phyloP scores from a whole-genome alignment of 108 stramenopile genomes.

The Nitzschia palea region DNA sequence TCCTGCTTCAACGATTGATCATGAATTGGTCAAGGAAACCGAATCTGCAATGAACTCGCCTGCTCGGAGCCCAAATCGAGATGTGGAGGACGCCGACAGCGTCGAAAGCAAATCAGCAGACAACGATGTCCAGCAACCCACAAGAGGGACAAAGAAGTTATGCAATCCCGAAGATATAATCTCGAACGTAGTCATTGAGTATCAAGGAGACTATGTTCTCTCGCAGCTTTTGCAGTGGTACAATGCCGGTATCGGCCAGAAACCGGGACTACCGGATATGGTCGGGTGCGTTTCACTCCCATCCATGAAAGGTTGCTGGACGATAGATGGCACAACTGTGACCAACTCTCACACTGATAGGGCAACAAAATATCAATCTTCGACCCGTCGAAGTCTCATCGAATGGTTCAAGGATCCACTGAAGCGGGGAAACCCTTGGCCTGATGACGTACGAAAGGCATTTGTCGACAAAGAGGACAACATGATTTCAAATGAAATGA shows the following conservation, averaged over 20 bases:
- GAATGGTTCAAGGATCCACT: slow-evolving; percentile 78
- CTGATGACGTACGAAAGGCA: slow-evolving; percentile 56
- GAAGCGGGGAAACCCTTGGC: slow-evolving; percentile 77
- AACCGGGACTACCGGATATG: slow-evolving; percentile 72
- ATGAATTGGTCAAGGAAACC: background rate
- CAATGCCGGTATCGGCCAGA: slow-evolving; percentile 85
- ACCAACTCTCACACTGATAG: slow-evolving; percentile 28
- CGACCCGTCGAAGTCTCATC: slow-evolving; percentile 60
- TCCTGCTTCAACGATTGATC: slow-evolving; percentile 46
- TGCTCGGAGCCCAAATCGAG: background rate
- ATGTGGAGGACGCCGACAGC: background rate
- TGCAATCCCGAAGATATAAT: slow-evolving; percentile 83
- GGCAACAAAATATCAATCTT: slow-evolving; percentile 37
- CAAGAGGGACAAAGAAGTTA: slow-evolving; percentile 16
- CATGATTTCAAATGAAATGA: slow-evolving; percentile 15
- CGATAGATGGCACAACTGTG: slow-evolving; percentile 28
- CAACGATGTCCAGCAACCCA: background rate
- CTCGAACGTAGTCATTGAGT: slow-evolving; percentile 67
- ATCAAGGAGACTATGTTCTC: slow-evolving; percentile 82
- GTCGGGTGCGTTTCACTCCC: slow-evolving; percentile 73
- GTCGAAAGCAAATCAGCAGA: background rate
- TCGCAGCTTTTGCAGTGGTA: slow-evolving; percentile 87
- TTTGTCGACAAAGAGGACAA: slow-evolving; percentile 44
- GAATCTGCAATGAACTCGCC: background rate
- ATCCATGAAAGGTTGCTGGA: slow-evolving; percentile 54